Percentiles rank a stretch among this genome's conserved stretches.
phyloP scores from a whole-genome alignment of 139 green algal species.

The Picochlorum sp. region DNA sequence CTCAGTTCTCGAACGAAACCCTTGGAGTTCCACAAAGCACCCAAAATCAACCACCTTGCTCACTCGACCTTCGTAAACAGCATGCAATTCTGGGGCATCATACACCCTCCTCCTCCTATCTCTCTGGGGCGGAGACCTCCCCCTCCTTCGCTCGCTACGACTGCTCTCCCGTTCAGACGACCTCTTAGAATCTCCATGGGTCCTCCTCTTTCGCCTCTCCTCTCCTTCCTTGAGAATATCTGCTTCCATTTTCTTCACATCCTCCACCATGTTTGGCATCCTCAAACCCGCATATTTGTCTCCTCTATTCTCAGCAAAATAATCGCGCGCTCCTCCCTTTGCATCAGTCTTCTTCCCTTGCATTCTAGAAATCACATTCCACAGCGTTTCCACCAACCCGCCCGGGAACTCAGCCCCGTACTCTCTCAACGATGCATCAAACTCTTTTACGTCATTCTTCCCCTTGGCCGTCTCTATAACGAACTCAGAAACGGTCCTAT shows the following conservation, averaged over 20 bases:
- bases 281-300: constrained; percentile 45
- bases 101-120: constrained; percentile 15
- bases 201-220: neutral
- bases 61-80: constrained; percentile 65
- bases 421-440: constrained; percentile 43
- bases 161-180: constrained; percentile 17
- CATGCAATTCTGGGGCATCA: constrained; percentile 60
- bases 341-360: constrained; percentile 6
- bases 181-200: constrained; percentile 14
- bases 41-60: constrained; percentile 90
- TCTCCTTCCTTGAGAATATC: constrained; percentile 25
- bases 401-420: constrained; percentile 75
- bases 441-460: constrained; percentile 43
- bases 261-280: constrained; percentile 61
- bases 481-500: constrained; percentile 95
- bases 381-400: constrained; percentile 75
- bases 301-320: neutral
- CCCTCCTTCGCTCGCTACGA: constrained; percentile 16
- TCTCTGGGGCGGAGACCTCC: constrained; percentile 4
- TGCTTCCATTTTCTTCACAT: constrained; percentile 55
- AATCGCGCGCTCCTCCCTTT: neutral
- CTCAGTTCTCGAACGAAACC: constrained; percentile 60
- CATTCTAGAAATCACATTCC: constrained; percentile 75
- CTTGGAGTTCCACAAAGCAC: constrained; percentile 87
- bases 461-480: constrained; percentile 76